Percentiles rank a stretch among this genome's conserved stretches.
These are phyloP conservation scores for Ogataea ramenticola DNA, from an alignment of 805 yeast species.

Conservation along the genomic window DNA sequence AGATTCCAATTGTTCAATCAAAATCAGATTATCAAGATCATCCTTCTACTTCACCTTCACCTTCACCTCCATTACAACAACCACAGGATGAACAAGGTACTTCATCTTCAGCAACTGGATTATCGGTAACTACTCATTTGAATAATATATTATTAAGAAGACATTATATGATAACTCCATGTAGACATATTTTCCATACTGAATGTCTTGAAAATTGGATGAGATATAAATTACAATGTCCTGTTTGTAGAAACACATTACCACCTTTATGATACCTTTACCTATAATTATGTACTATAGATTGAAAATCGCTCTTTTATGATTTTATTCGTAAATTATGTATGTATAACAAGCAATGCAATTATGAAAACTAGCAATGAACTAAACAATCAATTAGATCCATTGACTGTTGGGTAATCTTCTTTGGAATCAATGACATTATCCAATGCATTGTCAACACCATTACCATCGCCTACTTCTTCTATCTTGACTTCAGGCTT, in stretches of 20 bases:
- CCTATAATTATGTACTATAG: too few relatives aligned
- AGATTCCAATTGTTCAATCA: constrained; percentile 38
- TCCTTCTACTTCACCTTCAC: neutral
- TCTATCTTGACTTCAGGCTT: too few relatives aligned
- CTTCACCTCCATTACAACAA: neutral
- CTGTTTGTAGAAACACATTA: constrained; percentile 78
- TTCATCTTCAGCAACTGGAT: neutral
- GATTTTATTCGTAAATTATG: too few relatives aligned
- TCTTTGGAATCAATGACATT: too few relatives aligned
- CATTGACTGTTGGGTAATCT: too few relatives aligned
- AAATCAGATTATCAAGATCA: constrained; percentile 8
- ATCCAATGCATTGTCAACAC: too few relatives aligned
- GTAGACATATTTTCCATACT: constrained; percentile 83
- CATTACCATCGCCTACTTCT: too few relatives aligned
- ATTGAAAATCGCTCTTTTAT: too few relatives aligned
- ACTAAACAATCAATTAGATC: too few relatives aligned
- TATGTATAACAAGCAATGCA: too few relatives aligned
- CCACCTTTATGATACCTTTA: constrained; percentile 83
- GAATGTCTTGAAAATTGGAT: constrained; percentile 91
- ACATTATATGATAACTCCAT: constrained; percentile 80
- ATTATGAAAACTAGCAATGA: too few relatives aligned
- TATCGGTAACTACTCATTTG: constrained; percentile 1
- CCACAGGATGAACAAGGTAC: too few relatives aligned
- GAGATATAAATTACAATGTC: constrained; percentile 88
- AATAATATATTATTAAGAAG: constrained; percentile 26